Conservation (phyloP, 2,329 filamentous ascomycete species). For the Chaetomium globosum region DNA sequence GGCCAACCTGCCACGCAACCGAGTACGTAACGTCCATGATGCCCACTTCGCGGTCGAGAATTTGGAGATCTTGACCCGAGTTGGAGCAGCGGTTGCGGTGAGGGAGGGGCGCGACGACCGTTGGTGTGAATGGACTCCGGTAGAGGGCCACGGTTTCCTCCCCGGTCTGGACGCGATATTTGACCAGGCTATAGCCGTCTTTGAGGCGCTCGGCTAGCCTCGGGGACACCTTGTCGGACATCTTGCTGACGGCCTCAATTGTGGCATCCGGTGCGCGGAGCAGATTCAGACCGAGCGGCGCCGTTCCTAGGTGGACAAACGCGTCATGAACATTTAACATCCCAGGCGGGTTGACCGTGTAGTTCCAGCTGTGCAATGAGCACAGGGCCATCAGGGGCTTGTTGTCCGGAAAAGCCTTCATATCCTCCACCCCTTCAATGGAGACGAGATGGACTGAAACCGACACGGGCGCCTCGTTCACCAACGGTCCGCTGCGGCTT, state of each 20-base stretch:
- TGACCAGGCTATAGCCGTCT: conserved; percentile 46
- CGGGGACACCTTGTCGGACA: too few species aligned
- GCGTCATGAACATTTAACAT: conserved; percentile 43
- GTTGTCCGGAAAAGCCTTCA: conserved; percentile 31
- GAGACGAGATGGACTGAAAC: conserved; percentile 46
- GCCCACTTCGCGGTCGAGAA: conserved; percentile 40
- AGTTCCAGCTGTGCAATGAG: conserved; percentile 48
- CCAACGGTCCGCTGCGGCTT: conserved; percentile 41
- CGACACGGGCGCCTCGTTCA: conserved; percentile 36
- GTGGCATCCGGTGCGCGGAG: too few species aligned
- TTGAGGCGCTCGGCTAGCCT: conserved; percentile 33
- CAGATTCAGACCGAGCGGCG: too few species aligned
- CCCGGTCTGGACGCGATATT: conserved; percentile 45
- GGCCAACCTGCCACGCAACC: conserved; percentile 45
- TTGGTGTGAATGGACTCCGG: conserved; percentile 46
- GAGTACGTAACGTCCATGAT: conserved; percentile 47
- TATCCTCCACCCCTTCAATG: conserved; percentile 43
- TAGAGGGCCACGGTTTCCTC: conserved; percentile 46
- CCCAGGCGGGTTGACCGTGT: conserved; percentile 43
- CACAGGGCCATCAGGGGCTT: conserved; percentile 40
- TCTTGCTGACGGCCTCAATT: too few species aligned
- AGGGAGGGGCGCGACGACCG: conserved; percentile 22
- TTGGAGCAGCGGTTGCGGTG: conserved; percentile 39
- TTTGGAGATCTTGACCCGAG: conserved; percentile 40
- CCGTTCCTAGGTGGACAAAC: conserved; percentile 31